Conservation (phyloP, 495 filamentous ascomycete species). For the Neurospora pannonica region DNA sequence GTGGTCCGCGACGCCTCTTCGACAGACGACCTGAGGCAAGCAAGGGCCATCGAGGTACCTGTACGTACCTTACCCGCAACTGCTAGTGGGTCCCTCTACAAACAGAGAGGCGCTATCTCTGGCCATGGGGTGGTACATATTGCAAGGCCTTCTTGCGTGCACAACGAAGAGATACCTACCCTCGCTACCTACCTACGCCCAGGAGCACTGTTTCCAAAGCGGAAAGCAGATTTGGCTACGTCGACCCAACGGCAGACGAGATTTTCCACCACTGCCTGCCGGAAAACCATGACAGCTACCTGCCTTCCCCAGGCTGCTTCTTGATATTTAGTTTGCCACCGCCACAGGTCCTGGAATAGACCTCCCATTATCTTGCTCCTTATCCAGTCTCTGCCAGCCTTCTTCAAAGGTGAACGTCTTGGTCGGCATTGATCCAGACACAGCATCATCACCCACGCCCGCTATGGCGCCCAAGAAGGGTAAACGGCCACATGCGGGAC, state of each 20-base stretch:
- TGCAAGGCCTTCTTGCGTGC: not conserved
- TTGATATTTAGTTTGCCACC: not conserved
- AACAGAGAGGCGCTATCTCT: not conserved
- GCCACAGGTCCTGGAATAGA: not conserved
- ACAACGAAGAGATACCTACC: not conserved
- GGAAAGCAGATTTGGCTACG: not conserved
- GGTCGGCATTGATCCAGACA: not conserved
- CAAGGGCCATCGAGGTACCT: not conserved
- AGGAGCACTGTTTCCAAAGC: not conserved
- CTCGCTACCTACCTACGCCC: not conserved
- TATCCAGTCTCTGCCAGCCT: not conserved
- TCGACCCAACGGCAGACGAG: not conserved
- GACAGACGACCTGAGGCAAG: not conserved
- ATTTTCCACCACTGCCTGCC: not conserved
- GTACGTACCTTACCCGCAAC: not conserved
- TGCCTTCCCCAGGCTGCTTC: not conserved
- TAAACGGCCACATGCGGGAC: slow-evolving; percentile 10
- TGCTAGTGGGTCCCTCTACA: not conserved
- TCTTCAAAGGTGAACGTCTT: not conserved
- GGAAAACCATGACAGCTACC: not conserved
- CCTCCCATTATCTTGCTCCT: not conserved
- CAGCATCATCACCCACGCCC: not conserved
- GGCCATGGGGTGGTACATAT: not conserved
- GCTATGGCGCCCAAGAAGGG: slow-evolving; percentile 13
- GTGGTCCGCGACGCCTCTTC: not conserved